phyloP scores from a whole-genome alignment of 805 yeast genomes.

The Lachancea fermentati region DNA sequence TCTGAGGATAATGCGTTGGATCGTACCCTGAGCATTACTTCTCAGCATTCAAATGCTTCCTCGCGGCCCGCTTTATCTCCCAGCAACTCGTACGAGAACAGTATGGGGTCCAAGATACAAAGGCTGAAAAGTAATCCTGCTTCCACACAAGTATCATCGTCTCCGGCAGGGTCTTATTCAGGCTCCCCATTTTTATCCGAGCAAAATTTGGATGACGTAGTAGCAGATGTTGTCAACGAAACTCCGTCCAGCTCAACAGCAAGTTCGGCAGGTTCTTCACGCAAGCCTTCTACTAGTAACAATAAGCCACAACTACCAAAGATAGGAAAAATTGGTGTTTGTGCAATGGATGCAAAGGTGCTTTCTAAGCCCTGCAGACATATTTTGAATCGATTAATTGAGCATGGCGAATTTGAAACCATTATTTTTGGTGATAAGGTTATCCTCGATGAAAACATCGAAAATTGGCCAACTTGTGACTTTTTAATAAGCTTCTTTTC shows the following conservation, averaged over 20 bases:
- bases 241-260: slow-evolving; percentile 12
- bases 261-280: slow-evolving; percentile 24
- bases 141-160: background rate
- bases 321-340: slow-evolving; percentile 93
- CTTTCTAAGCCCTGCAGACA: slow-evolving; percentile 93
- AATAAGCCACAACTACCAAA: slow-evolving; percentile 46
- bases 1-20: slow-evolving; percentile 20
- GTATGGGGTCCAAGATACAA: slow-evolving; percentile 5
- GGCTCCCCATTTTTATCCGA: slow-evolving; percentile 4
- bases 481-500: slow-evolving; percentile 89
- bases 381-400: slow-evolving; percentile 80
- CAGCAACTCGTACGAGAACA: slow-evolving; percentile 6
- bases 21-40: slow-evolving; percentile 24
- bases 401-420: slow-evolving; percentile 93
- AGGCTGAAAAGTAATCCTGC: slow-evolving; percentile 10
- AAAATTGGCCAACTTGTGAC: slow-evolving; percentile 99
- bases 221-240: slow-evolving; percentile 1
- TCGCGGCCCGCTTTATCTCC: slow-evolving; percentile 12
- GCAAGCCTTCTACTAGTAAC: slow-evolving; percentile 25
- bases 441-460: slow-evolving; percentile 84
- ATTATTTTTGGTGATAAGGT: slow-evolving; percentile 97
- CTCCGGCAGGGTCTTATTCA: slow-evolving; percentile 4
- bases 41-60: slow-evolving; percentile 15
- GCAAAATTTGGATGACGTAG: background rate
- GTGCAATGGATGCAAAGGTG: slow-evolving; percentile 98